Conservation (phyloP, 1,139 yeast species). For the Magnusiomyces tetraspermus region DNA sequence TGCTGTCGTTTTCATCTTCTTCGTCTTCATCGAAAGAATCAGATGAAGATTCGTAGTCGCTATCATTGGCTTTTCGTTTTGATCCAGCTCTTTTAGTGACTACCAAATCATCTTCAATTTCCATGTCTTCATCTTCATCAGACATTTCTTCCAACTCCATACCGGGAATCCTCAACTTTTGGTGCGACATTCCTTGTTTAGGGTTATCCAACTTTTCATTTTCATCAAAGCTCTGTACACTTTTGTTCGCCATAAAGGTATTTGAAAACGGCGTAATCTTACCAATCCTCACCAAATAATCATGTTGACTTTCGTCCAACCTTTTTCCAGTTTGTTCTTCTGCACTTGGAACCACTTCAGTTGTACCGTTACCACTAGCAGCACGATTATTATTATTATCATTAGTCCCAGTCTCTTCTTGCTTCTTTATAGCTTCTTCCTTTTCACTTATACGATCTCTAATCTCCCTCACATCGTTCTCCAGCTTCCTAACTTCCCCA, state of each 20-base stretch:
- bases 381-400: too few species aligned
- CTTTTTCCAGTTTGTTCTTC: constrained; percentile 29
- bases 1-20: constrained; percentile 25
- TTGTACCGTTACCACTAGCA: too few species aligned
- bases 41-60: constrained; percentile 13
- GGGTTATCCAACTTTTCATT: constrained; percentile 5
- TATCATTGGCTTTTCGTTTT: constrained; percentile 18
- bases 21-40: constrained; percentile 18
- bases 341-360: too few species aligned
- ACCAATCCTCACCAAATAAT: constrained; percentile 78
- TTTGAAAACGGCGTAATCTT: constrained; percentile 90
- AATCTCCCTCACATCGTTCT: constrained; percentile 61
- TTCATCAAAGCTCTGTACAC: constrained; percentile 10
- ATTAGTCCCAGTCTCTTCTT: too few species aligned
- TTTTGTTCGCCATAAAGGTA: constrained; percentile 35
- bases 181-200: constrained; percentile 38
- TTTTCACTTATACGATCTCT: constrained; percentile 39
- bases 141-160: constrained; percentile 25
- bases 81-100: constrained; percentile 14
- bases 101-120: constrained; percentile 20
- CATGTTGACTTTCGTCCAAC: constrained; percentile 69
- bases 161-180: constrained; percentile 40
- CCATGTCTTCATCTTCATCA: constrained; percentile 16
- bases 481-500: constrained; percentile 45
- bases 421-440: constrained; percentile 11